phyloP scores from a whole-genome alignment of 169 alveolate species.

The Toxoplasma gondii region DNA sequence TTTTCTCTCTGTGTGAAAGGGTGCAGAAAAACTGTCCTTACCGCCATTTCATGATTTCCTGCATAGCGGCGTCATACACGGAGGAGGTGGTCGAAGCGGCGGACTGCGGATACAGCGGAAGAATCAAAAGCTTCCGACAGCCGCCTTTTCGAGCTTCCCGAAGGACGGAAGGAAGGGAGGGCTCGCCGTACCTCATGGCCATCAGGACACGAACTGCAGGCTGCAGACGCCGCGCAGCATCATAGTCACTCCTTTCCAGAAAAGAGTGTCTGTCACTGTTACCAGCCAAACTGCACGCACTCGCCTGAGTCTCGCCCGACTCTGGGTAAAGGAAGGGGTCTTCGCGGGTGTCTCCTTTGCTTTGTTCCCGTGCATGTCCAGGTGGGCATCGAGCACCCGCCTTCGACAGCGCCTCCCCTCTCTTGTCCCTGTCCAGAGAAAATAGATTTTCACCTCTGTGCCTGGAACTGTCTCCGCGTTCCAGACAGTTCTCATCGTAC shows the following conservation, averaged over 20 bases:
- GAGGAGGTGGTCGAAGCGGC: slow-evolving; percentile 75
- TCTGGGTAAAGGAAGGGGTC: no score
- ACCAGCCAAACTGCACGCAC: no score
- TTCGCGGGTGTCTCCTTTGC: no score
- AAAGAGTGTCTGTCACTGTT: neutral
- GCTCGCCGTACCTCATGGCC: slow-evolving; percentile 76
- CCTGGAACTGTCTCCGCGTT: neutral
- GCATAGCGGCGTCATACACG: slow-evolving; percentile 68
- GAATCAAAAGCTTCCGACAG: slow-evolving; percentile 71
- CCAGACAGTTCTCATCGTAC: neutral
- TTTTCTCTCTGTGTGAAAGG: no score
- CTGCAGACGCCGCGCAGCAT: neutral
- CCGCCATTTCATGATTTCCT: slow-evolving; percentile 71
- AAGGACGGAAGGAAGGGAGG: slow-evolving; percentile 64
- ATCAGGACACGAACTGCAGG: slow-evolving; percentile 13
- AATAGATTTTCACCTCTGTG: neutral
- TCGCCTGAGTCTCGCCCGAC: no score
- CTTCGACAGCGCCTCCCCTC: neutral
- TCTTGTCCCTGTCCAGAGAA: neutral
- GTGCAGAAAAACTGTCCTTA: neutral
- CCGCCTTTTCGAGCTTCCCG: slow-evolving; percentile 60
- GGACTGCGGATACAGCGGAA: slow-evolving; percentile 78
- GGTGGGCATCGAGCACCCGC: neutral
- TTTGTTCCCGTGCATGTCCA: no score
- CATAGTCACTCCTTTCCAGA: neutral